A percentile compares a stretch with the other conserved stretches of the same genome.
These are phyloP conservation scores for Botryotinia calthae DNA, from an alignment of 2,329 filamentous ascomycete genomes.

Conservation along the genomic window DNA sequence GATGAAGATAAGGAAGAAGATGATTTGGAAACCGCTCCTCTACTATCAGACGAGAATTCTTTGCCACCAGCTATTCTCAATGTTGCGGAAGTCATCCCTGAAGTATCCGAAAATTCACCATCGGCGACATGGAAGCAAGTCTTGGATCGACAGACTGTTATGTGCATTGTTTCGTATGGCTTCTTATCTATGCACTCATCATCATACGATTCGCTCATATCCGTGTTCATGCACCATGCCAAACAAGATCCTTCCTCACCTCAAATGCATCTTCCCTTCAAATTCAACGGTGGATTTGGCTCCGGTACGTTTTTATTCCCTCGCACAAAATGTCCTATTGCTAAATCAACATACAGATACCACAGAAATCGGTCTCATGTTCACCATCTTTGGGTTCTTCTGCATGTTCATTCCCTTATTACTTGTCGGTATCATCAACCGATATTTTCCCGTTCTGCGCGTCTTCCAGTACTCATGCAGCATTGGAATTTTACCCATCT, in stretches of 20 bases:
- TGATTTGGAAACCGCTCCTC: background rate
- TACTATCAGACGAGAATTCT: background rate
- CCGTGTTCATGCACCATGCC: background rate
- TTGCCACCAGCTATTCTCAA: background rate
- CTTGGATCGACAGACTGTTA: background rate
- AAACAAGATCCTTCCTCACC: background rate
- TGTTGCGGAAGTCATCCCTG: background rate
- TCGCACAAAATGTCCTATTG: background rate
- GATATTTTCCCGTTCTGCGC: background rate
- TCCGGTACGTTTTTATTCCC: background rate
- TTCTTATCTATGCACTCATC: background rate
- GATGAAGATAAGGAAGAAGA: background rate
- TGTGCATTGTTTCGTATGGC: constrained; percentile 11
- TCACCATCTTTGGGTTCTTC: constrained; percentile 10
- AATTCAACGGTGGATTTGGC: constrained; percentile 7
- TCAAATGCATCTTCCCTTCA: background rate
- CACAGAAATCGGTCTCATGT: constrained; percentile 13
- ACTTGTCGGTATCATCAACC: background rate
- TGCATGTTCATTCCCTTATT: constrained; percentile 6
- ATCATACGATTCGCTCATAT: constrained; percentile 5
- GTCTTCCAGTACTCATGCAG: background rate
- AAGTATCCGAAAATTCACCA: background rate
- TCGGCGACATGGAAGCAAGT: background rate
- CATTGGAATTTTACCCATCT: background rate
- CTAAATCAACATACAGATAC: background rate